These are phyloP conservation scores for Gossypium raimondii DNA, from an alignment of 345 rosid genomes.

Conservation along the genomic window DNA sequence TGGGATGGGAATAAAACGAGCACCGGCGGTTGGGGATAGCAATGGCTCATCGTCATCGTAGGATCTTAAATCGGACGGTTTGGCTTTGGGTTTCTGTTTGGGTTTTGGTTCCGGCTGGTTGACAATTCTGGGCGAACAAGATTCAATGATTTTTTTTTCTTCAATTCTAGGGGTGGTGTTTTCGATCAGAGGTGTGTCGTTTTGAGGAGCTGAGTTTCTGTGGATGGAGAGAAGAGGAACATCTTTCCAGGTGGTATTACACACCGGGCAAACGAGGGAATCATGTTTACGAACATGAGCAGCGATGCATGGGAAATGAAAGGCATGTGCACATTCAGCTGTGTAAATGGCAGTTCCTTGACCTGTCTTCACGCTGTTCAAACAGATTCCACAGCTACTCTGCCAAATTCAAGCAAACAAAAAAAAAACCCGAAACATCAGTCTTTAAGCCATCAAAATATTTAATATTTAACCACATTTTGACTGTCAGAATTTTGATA, in stretches of 20 bases:
- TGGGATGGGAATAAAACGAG: slow-evolving; percentile 53
- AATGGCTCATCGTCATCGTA: slow-evolving; percentile 90
- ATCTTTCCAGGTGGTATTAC: slow-evolving; percentile 67
- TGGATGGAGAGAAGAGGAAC: slow-evolving; percentile 52
- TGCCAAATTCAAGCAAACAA: slow-evolving; percentile 20
- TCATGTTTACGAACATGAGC: slow-evolving; percentile 52
- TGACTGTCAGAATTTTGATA: not conserved
- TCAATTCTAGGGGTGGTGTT: slow-evolving; percentile 21
- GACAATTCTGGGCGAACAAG: slow-evolving; percentile 34
- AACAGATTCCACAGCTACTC: slow-evolving; percentile 75
- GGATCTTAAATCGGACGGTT: slow-evolving; percentile 30
- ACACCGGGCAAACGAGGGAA: slow-evolving; percentile 69
- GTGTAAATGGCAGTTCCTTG: slow-evolving; percentile 80
- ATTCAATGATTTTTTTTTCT: slow-evolving; percentile 31
- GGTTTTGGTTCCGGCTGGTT: slow-evolving; percentile 8
- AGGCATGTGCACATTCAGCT: slow-evolving; percentile 77
- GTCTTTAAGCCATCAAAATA: not conserved
- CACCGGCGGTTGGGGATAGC: slow-evolving; percentile 40
- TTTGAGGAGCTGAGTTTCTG: slow-evolving; percentile 11
- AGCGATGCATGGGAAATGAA: slow-evolving; percentile 80
- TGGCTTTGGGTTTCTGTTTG: slow-evolving; percentile 12
- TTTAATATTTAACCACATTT: not conserved
- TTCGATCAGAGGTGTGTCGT: slow-evolving; percentile 16
- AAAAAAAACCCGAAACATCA: not conserved
- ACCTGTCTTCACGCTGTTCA: slow-evolving; percentile 69